Conservation (phyloP, 148 eudicot species). For the Nyssa sinensis region DNA sequence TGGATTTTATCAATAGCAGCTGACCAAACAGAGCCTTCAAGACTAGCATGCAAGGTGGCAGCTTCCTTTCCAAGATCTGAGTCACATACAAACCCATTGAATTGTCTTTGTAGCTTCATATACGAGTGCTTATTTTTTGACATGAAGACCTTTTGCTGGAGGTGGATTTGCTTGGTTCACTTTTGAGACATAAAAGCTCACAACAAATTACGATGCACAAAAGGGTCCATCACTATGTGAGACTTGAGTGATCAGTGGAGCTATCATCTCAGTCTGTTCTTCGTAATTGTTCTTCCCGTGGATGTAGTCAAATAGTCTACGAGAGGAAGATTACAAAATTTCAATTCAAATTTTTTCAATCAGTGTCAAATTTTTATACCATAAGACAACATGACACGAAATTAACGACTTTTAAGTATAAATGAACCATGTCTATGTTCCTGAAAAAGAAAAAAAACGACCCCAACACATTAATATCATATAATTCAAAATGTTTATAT, state of each 20-base stretch:
- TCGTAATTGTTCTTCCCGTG: constrained; percentile 63
- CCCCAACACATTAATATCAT: no score
- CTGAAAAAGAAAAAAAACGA: no score
- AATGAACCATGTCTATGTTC: no score
- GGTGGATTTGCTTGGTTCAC: constrained; percentile 75
- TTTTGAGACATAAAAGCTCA: constrained; percentile 79
- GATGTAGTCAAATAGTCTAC: constrained; percentile 75
- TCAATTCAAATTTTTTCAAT: no score
- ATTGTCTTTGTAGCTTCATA: constrained; percentile 74
- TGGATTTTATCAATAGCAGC: constrained; percentile 48
- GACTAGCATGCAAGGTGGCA: constrained; percentile 49
- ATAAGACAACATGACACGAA: no score
- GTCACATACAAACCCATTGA: constrained; percentile 61
- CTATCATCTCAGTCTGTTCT: constrained; percentile 78
- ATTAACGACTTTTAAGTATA: no score
- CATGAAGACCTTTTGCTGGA: constrained; percentile 55
- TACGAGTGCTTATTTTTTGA: constrained; percentile 58
- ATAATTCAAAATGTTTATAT: no score
- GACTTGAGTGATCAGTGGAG: constrained; percentile 73
- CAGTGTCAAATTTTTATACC: no score
- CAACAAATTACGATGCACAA: constrained; percentile 65
- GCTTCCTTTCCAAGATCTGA: constrained; percentile 58
- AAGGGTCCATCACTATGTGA: constrained; percentile 83
- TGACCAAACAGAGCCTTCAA: constrained; percentile 66
- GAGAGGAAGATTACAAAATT: background rate